A percentile compares a stretch with the other conserved stretches of the same genome.
Evolutionary conservation across 805 yeast species (phyloP).

Genomic region (Pichia rugopelliculosa): DNA sequence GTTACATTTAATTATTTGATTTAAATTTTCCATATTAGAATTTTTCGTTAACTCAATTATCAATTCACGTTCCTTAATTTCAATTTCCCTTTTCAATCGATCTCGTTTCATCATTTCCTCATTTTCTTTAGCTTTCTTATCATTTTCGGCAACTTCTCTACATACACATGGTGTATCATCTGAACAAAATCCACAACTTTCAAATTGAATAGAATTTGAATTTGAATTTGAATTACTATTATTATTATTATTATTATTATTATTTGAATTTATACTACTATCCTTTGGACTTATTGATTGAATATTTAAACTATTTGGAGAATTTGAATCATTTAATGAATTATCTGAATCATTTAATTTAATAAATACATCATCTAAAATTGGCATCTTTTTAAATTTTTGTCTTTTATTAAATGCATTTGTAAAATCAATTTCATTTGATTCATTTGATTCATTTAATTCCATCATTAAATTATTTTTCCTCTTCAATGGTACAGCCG

Average conservation of each 20-base stretch:
- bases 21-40: conserved; percentile 9
- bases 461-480: not conserved
- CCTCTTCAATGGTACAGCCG: conserved; percentile 53
- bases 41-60: conserved; percentile 9
- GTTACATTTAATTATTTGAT: conserved; percentile 48
- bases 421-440: conserved; percentile 51
- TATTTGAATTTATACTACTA: no score
- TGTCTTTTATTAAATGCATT: conserved; percentile 29
- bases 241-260: not conserved
- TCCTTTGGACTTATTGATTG: not conserved
- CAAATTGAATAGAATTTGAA: conserved; percentile 30
- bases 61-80: conserved; percentile 10
- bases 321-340: not conserved
- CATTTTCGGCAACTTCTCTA: conserved; percentile 52
- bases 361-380: conserved; percentile 6
- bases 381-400: conserved; percentile 14
- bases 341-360: not conserved
- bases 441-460: not conserved
- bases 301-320: not conserved
- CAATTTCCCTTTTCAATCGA: conserved; percentile 10
- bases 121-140: conserved; percentile 14
- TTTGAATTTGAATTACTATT: conserved; percentile 1
- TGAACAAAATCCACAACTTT: conserved; percentile 89
- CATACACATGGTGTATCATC: conserved; percentile 91
- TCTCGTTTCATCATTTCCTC: conserved; percentile 11